Evolutionary conservation across 1,284 basidiomycete genomes (phyloP).

Genomic region (Pterulicium gracile): DNA sequence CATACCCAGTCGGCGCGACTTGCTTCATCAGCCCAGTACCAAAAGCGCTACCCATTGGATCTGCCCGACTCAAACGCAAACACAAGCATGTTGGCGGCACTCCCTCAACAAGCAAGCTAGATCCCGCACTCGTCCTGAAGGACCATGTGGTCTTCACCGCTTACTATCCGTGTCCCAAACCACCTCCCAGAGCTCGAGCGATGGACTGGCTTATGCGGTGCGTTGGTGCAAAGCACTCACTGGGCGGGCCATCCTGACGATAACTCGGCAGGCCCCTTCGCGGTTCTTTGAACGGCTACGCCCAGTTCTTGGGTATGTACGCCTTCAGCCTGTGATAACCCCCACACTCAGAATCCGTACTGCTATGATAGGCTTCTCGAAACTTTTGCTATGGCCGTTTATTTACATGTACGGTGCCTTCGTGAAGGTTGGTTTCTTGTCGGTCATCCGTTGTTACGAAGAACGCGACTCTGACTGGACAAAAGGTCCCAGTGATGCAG

Average conservation of each 20-base stretch:
- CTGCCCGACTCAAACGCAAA: not conserved
- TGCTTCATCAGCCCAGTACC: not conserved
- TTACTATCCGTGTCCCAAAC: not conserved
- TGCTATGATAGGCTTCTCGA: not conserved
- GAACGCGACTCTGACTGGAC: no score
- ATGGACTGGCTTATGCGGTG: not conserved
- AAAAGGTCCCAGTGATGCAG: constrained; percentile 44
- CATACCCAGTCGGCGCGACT: not conserved
- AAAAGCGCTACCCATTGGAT: not conserved
- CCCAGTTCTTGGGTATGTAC: not conserved
- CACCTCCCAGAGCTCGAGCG: not conserved
- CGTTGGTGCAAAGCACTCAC: no score
- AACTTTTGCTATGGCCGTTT: not conserved
- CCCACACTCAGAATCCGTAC: not conserved
- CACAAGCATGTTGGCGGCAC: no score
- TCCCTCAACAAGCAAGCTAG: no score
- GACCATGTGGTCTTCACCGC: not conserved
- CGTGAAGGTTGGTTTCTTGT: constrained; percentile 11
- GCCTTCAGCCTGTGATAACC: not conserved
- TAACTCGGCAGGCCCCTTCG: not conserved
- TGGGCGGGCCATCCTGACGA: no score
- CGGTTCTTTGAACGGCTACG: not conserved
- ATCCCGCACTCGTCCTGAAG: not conserved
- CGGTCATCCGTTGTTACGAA: no score
- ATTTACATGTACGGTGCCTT: constrained; percentile 6